These are phyloP conservation scores for Macrotyloma uniflorum DNA, from an alignment of 306 rosid genomes.

Conservation along the genomic window DNA sequence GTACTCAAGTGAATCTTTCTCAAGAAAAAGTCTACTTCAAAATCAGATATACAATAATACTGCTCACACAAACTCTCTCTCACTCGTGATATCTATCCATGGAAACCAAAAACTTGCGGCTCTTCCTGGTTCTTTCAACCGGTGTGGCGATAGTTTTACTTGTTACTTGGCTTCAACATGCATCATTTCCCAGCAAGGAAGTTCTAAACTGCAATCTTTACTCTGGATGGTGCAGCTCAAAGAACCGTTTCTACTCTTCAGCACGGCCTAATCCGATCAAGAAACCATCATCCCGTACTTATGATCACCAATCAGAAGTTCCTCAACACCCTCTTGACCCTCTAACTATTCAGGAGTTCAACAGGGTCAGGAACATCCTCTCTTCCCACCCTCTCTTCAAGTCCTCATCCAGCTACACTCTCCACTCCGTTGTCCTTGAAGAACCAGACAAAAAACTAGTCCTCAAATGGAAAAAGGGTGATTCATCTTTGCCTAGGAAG, in stretches of 20 bases:
- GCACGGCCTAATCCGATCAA: constrained; percentile 30
- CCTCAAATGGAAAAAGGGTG: constrained; percentile 57
- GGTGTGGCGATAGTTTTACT: constrained; percentile 40
- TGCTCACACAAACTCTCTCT: not conserved
- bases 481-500: constrained; percentile 54
- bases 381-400: constrained; percentile 55
- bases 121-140: constrained; percentile 50
- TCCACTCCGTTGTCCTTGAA: constrained; percentile 63
- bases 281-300: constrained; percentile 23
- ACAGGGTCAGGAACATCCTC: constrained; percentile 52
- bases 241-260: constrained; percentile 50
- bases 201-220: constrained; percentile 53
- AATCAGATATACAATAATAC: not conserved
- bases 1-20: not conserved
- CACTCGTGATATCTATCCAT: constrained; percentile 37
- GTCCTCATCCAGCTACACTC: constrained; percentile 40
- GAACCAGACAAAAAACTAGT: constrained; percentile 73
- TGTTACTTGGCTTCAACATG: constrained; percentile 57
- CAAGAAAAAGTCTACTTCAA: not conserved
- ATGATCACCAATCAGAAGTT: constrained; percentile 28
- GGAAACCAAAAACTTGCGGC: constrained; percentile 54
- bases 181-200: constrained; percentile 35
- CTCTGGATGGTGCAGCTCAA: constrained; percentile 66
- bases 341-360: constrained; percentile 68
- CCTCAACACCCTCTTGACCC: constrained; percentile 95